Evolutionary conservation across 2,329 filamentous ascomycete genomes (phyloP).

Genomic region (Stachybotrys echinatus): DNA sequence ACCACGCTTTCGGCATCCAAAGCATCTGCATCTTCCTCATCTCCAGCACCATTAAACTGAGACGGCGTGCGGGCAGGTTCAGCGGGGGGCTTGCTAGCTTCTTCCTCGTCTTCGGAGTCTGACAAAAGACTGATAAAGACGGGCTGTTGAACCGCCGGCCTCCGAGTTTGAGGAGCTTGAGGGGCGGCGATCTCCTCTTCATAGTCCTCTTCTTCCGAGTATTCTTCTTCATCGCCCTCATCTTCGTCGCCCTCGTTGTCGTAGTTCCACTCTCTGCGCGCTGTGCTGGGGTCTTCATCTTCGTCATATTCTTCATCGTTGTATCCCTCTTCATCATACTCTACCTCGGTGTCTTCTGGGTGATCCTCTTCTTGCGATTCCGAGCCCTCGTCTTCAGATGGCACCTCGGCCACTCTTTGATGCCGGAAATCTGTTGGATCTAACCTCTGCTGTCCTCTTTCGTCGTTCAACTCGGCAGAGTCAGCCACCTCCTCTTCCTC

Average conservation of each 20-base stretch:
- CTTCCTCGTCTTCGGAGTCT: constrained; percentile 38
- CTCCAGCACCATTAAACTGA: neutral
- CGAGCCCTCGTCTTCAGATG: constrained; percentile 9
- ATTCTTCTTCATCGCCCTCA: constrained; percentile 8
- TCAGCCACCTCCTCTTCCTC: constrained; percentile 10
- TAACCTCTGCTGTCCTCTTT: neutral
- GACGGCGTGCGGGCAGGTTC: neutral
- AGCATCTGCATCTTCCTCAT: constrained; percentile 3
- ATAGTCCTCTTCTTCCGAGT: constrained; percentile 3
- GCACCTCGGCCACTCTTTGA: neutral
- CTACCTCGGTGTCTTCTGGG: constrained; percentile 12
- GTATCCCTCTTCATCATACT: constrained; percentile 15
- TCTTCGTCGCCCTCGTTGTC: constrained; percentile 13
- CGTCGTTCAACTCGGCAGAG: neutral
- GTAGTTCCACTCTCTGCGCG: no score
- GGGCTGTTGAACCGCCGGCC: constrained; percentile 19
- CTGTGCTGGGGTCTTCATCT: no score
- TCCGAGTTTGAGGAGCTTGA: constrained; percentile 4
- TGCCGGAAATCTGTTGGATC: neutral
- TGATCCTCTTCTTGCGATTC: constrained; percentile 7
- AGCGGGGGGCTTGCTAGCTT: constrained; percentile 2
- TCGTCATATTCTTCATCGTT: constrained; percentile 12
- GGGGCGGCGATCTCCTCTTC: neutral
- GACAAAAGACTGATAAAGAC: constrained; percentile 43
- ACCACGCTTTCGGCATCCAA: neutral